Base-by-base conservation (phyloP, 352 stramenopile species). In the Globisporangium takayamanum region DNA sequence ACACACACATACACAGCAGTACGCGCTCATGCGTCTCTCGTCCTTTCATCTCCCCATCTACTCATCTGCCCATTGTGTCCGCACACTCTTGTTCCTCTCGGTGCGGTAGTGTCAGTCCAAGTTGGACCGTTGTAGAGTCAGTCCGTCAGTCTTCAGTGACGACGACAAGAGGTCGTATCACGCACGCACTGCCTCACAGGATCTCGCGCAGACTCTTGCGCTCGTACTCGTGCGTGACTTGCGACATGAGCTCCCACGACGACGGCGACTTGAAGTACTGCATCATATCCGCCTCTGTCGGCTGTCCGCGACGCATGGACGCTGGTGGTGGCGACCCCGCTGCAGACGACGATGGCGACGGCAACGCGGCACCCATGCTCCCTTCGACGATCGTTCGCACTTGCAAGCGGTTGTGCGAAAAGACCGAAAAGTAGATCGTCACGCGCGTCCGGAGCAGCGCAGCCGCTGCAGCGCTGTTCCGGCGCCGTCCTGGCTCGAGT, bases 201-300 rank as follows among this genome's bases (percentile, higher is more conserved):
- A 50, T 50, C 33, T 63, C 42, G 39, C 41, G 20, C 20, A 63
- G 5, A 26, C 50, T 53, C 52, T 63, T 63, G 42, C 58, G 58
- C 39, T 44, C 73, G 66, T 80, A 89, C 64, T 86, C 68, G 59
- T 85, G 68, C 50, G 70, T 77, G 28, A 83, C 72, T 57, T 90
- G 78, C 59, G 76, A 72, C 28, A 81, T 73, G 55, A 86, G 68
- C 57, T 88, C 80, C 80, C 80, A 90, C 3, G 80, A 76, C 44
- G 76, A 85, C n/a, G 76, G 76, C 20, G 74, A 74, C 58, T 84
- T 84, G 53, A 86, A 88, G 64, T 86, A 88, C 49, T 80, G 77
- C 51, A 79, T 51, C 80, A 90, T 90, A 33, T 86, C 76, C 15
- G 63, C 63, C 22, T 86, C 80, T 5, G 74, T 82, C 1, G 76